Base-by-base conservation (phyloP, 2,329 filamentous ascomycete species). In the Calycina herbarum region DNA sequence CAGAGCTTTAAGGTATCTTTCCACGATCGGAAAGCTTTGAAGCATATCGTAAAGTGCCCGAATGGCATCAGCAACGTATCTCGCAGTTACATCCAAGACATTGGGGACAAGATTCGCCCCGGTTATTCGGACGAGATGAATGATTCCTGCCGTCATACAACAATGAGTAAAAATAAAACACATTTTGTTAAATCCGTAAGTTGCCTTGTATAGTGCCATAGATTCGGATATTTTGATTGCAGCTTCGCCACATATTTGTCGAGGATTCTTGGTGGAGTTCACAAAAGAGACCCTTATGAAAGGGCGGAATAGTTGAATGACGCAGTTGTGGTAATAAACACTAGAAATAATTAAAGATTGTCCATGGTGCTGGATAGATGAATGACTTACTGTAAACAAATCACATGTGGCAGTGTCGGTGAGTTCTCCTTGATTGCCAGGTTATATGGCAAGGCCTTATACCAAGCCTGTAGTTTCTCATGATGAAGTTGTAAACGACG, bases 241-340 rank as follows among this genome's bases (percentile, higher is more conserved):
- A 64, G 74, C 54, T 68, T 77, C 70, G 33, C 57, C 64, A 59
- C 71, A 73, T 2, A 75, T 67, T 24, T 72, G 67, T 1, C 67
- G 67, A 2, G 73, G 72, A 6, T 66, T 66, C 35, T 67, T 65
- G 61, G 66, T 58, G 15, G 64, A 62, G 57, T 71, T 66, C 4
- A 72, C 66, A 31, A 73, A 70, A 5, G 64, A 61, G 4, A 71
- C 64, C 20, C 65, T 66, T 8, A 74, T 59, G 48, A 92, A 81
- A 0, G 90, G 90, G 6, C 90, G 83, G 74, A 92, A 93, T 0
- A 92, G 82, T 29, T 91, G 83, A 0, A 89, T 76, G 13, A 88
- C 86, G 48, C 86, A 84, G 67, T 88, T 88, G 72, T 90, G 83
- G 73, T 90, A 89, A 68, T 89, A 86, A 85, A 90, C 87, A 75